Evolutionary conservation across 2,329 filamentous ascomycete species (phyloP), one percentile per base, ranked within the genome.

Genomic region (Diplodia seriata): DNA sequence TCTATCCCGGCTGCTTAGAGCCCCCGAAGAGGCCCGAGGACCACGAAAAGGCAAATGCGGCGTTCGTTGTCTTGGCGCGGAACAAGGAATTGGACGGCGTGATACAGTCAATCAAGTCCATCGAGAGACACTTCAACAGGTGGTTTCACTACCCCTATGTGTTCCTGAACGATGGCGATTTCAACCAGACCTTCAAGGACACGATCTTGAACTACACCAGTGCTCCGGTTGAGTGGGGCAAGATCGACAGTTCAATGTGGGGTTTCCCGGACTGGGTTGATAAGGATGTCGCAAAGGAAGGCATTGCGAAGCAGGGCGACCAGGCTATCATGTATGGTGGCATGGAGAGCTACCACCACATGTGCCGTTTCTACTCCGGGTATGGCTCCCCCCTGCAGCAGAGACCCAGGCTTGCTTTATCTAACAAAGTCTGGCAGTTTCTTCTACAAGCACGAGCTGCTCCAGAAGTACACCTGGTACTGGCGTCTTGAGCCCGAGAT

Each of bases 101-200:
- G 49, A 88, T 99, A 71, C 93, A 98, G 80, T 98, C 95, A 11
- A 87, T 99, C 79, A 97, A 97, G 83, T 98, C 94, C 53, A 94
- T 99, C 73, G 95, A 99, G 83, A 88, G 95, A 74, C 95, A 99
- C 81, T 99, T 99, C 87, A 99, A 99, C 82, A 89, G 94, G 72
- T 99, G 94, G 94, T 99, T 93, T 79, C 89, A 98, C 80, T 99
- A 99, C 79, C 95, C 95, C 31, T 99, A 98, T 77, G 94, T 98
- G 73, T 98, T 99, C 80, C 84, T 99, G 73, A 99, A 99, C 81
- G 94, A 99, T 75, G 95, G 91, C 71, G 94, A 98, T 68, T 99
- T 99, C 86, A 94, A 98, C 80, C 88, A 92, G 76, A 92, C 90
- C 14, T 99, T 99, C 86, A 96, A 92, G 79, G 91, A 94, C 73